Evolutionary conservation across 768 basidiomycete species (phyloP).

Genomic region (Naganishia kalamii): DNA sequence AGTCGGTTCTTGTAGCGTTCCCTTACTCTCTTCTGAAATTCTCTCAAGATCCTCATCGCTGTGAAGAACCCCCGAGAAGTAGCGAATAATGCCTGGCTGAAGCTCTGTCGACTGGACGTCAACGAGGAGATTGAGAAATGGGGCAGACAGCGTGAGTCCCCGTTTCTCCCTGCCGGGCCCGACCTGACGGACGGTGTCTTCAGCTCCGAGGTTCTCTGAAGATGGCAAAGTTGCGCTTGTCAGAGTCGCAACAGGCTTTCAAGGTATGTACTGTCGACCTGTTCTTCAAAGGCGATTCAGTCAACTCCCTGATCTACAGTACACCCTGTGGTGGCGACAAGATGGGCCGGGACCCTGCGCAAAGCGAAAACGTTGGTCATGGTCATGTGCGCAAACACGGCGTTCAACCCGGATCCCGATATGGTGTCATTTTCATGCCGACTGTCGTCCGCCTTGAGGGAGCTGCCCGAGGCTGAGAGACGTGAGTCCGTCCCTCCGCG

Average conservation of each 20-base stretch:
- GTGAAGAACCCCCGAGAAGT: constrained; percentile 44
- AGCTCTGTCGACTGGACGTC: constrained; percentile 48
- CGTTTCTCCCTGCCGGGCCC: background rate
- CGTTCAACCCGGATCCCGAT: constrained; percentile 47
- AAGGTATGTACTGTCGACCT: constrained; percentile 34
- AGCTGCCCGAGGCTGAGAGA: constrained; percentile 37
- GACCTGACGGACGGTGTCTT: constrained; percentile 27
- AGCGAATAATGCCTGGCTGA: constrained; percentile 39
- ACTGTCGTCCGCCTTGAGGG: constrained; percentile 46
- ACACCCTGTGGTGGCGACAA: constrained; percentile 51
- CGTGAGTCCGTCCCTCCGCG: constrained; percentile 30
- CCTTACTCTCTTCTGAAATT: background rate
- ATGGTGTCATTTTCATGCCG: constrained; percentile 50
- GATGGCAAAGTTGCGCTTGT: constrained; percentile 52
- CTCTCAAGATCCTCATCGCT: constrained; percentile 39
- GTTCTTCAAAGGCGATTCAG: background rate
- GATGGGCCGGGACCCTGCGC: constrained; percentile 50
- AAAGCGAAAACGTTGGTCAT: constrained; percentile 43
- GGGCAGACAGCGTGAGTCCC: constrained; percentile 35
- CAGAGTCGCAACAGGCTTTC: constrained; percentile 49
- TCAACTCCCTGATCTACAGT: constrained; percentile 30
- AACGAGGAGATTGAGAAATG: constrained; percentile 48
- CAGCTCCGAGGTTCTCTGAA: constrained; percentile 50
- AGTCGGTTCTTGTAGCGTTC: constrained; percentile 2
- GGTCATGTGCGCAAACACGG: constrained; percentile 48